These are phyloP conservation scores for Trypanosomatidae sp. DNA, from an alignment of 208 protist genomes.

Conservation along the genomic window DNA sequence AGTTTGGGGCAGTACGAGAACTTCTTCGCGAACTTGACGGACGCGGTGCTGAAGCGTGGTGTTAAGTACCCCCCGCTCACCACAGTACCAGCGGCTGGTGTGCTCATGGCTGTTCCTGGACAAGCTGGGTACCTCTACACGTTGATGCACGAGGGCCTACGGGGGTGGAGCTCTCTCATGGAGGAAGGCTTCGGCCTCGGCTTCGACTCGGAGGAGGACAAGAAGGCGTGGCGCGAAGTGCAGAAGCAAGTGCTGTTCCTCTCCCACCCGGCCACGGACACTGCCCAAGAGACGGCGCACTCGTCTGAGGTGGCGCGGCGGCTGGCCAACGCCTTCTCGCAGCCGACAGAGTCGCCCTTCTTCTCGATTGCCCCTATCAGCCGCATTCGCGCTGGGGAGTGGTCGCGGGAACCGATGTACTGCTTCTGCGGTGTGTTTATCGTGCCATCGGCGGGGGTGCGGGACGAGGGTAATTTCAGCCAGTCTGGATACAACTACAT, in stretches of 20 bases:
- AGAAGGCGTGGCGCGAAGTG: conserved; percentile 13
- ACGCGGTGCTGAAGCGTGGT: conserved; percentile 17
- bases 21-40: conserved; percentile 25
- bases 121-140: conserved; percentile 12
- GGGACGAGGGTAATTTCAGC: neutral
- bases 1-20: conserved; percentile 6
- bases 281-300: conserved; percentile 11
- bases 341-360: conserved; percentile 12
- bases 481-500: conserved; percentile 14
- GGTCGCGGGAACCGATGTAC: conserved; percentile 34
- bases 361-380: conserved; percentile 33
- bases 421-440: conserved; percentile 39
- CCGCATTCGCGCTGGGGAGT: conserved; percentile 31
- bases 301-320: conserved; percentile 20
- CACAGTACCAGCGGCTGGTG: conserved; percentile 22
- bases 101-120: conserved; percentile 19
- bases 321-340: conserved; percentile 29
- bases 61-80: conserved; percentile 35
- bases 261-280: conserved; percentile 18
- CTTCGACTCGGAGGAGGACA: conserved; percentile 12
- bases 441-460: conserved; percentile 8
- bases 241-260: conserved; percentile 27
- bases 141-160: conserved; percentile 22
- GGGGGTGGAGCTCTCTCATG: conserved; percentile 12
- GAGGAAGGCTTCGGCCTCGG: conserved; percentile 17